Evolutionary conservation across 345 rosid species (phyloP), one percentile per base, ranked within the genome.

Genomic region (Pugionium dolabratum): DNA sequence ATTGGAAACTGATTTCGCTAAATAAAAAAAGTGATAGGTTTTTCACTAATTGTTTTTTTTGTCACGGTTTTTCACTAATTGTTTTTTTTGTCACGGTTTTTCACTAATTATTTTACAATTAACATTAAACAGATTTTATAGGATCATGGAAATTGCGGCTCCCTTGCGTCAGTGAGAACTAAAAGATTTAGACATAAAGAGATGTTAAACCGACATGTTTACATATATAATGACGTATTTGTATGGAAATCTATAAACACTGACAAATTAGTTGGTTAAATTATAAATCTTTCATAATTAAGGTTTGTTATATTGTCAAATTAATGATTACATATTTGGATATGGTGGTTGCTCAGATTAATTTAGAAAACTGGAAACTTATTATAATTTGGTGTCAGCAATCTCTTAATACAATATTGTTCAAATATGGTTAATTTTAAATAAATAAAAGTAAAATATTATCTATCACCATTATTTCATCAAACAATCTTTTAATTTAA

Each of bases 241-340:
- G 62, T 62, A 70, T 70, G 62, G 68, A 61, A 69, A 69, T 51
- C 11, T 40, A 35, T 37, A 37, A 68, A 41, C 58, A 57, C 31
- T 57, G 72, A 58, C 40, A 30, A 47, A 56, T 30, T 32, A 18
- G 50, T n/a, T 50, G 50, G 57, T n/a, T 35, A 9, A 48, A 4
- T 58, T 25, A 47, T 6, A 30, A 37, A 45, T 29, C 47, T 9
- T 34, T 42, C 48, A 31, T 28, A 53, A 53, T 44, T 45, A 54
- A 45, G 3, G 36, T 62, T 70, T 54, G 69, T 45, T 62, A 54
- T 32, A 30, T 28, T 43, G 48, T 70, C 61, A 52, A 29, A 52
- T 29, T 52, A 45, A 28, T 41, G 34, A 54, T 56, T 45, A 28
- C 6, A 35, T 53, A 32, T 25, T 42, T 53, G 26, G 41, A 40